Evolutionary conservation across 306 rosid genomes (phyloP), one percentile per base, ranked within the genome.

Genomic region (Vachellia collinsii): DNA sequence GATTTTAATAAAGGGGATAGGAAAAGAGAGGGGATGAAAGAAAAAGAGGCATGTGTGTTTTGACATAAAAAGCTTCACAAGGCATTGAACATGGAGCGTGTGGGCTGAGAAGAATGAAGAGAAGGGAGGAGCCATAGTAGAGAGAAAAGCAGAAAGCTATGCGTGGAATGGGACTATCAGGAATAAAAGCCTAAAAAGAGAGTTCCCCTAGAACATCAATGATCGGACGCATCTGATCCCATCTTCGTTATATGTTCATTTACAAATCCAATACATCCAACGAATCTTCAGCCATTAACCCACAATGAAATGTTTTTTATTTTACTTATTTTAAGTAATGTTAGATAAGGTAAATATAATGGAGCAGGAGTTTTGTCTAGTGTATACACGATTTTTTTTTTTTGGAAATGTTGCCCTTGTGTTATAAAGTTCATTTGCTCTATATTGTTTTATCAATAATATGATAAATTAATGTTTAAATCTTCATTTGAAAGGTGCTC

Each of bases 111-210:
- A 70, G 47, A 83, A 37, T 78, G 54, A 46, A 79, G 86, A 84
- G 1, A 86, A 85, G 76, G 19, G 63, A 56, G 29, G 88, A 87
- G 91, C 82, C 88, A 75, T 80, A 68, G 87, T 41, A 3, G 51
- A 41, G 53, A 68, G 48, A 44, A 70, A 70, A 29, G 74, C 74
- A 76, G 85, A 85, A 87, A 87, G 88, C 82, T 77, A 42, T 50
- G 76, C 62, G 25, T 79, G 14, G 84, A 75, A 76, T 81, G 73
- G 17, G 74, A 83, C 81, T 83, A 86, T 85, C 81, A 74, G 77
- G 83, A 86, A 90, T 86, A 86, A 86, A 85, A 90, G 90, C 85
- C 86, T 75, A 78, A 76, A 67, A 72, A 78, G 82, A 81, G 59
- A 68, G 68, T 69, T 83, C 76, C 81, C 58, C 63, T 70, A 17